Conservation (phyloP, 2,329 filamentous ascomycete species). For the Fusarium sp. region DNA sequence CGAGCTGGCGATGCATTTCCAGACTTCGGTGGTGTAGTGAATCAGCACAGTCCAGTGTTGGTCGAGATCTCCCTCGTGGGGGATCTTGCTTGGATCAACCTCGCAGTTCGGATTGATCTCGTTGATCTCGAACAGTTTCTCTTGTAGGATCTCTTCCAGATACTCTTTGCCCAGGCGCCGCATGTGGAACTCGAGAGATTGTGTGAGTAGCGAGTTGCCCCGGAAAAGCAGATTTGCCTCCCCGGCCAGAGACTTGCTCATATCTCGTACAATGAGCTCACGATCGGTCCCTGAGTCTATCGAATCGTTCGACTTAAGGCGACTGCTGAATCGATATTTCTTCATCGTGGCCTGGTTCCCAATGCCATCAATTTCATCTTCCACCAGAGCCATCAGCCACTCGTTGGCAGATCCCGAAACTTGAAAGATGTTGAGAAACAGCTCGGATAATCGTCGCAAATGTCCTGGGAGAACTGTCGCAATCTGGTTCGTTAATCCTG, state of each 20-base stretch:
- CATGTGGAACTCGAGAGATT: conserved; percentile 96
- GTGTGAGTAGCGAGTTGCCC: conserved; percentile 94
- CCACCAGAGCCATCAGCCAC: conserved; percentile 93
- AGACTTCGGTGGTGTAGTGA: conserved; percentile 84
- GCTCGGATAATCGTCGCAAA: conserved; percentile 85
- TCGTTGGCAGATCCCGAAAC: conserved; percentile 87
- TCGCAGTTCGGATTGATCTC: conserved; percentile 93
- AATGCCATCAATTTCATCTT: conserved; percentile 97
- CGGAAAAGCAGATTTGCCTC: conserved; percentile 97
- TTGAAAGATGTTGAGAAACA: conserved; percentile 94
- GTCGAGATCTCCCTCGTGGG: conserved; percentile 76
- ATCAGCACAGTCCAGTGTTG: conserved; percentile 88
- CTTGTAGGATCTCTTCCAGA: conserved; percentile 87
- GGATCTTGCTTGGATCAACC: conserved; percentile 88
- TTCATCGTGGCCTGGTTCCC: conserved; percentile 85
- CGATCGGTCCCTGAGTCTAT: conserved; percentile 75
- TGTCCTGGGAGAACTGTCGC: conserved; percentile 84
- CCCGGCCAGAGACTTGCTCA: conserved; percentile 83
- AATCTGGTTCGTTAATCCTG: conserved; percentile 88
- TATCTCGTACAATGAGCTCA: conserved; percentile 81
- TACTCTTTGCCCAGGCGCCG: conserved; percentile 94
- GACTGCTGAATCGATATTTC: conserved; percentile 79
- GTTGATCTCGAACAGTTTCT: conserved; percentile 91
- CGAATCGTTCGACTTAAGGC: conserved; percentile 81
- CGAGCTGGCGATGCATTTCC: conserved; percentile 86